Base-by-base conservation (phyloP, 805 yeast genomes). In the Debaryomyces hansenii region DNA sequence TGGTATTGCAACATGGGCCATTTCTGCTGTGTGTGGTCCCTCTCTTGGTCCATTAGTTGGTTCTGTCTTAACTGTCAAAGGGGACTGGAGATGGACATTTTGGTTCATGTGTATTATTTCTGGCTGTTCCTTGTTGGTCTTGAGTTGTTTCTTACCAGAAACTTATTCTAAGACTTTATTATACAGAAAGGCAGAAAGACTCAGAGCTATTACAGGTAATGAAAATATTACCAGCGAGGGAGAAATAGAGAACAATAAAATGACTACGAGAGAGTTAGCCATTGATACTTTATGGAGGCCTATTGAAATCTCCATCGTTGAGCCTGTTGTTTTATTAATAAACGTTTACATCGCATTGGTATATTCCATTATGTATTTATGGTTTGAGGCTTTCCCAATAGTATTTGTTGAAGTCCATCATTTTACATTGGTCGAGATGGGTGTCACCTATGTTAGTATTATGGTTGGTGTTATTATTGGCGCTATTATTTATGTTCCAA, bases 331-430 rank as follows among this genome's bases (percentile, higher is more conserved):
- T n/a, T 48, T 82, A 15, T 66, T 81, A 20, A 72, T 81, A 46
- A 72, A 81, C 56, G 12, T 74, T 20, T 81, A 82, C 58, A 64
- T 78, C 51, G 78, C 83, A 0, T 57, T 82, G 46, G 66, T 75
- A 4, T 83, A 82, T 56, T 78, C 84, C 27, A 62, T 78, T 27
- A 53, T 78, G 56, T 83, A 80, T 58, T 62, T 80, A 24, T 82
- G 78, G 69, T 79, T 82, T 55, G 78, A 83, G 60, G 82, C 80
- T 4, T 80, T 79, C 63, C 87, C 88, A 8, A 66, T 82, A 32
- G 81, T 79, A 2, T 83, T 75, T 41, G 16, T 37, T 18, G 77
- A 70, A 2, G 55, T 69, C 18, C 69, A 79, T 51, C 56, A 68
- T 28, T 83, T 83, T 60, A 71, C 78, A 4, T 54, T 70, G 20